phyloP scores from a whole-genome alignment of 306 rosid species.

The Arachis stenosperma region DNA sequence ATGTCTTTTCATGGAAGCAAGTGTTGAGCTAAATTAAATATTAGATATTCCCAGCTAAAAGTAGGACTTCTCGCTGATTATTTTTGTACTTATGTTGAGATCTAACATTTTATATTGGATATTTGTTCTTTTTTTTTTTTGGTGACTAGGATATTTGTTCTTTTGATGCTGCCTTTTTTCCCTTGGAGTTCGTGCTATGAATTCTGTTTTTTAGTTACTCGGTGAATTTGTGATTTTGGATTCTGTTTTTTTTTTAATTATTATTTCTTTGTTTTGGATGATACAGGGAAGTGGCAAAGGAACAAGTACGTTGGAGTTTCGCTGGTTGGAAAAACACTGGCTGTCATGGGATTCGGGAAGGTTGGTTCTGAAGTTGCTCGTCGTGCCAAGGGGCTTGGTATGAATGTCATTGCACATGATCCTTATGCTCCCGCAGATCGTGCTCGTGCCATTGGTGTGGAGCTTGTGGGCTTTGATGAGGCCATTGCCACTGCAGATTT shows the following conservation, averaged over 20 bases:
- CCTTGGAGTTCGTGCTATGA: neutral
- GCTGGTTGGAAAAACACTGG: slow-evolving; percentile 94
- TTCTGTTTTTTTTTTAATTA: neutral
- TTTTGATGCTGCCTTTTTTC: neutral
- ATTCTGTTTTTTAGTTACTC: neutral
- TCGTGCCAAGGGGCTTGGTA: slow-evolving; percentile 97
- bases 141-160: neutral
- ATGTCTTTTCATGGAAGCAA: neutral
- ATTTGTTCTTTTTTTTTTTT: neutral
- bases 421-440: slow-evolving; percentile 98
- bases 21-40: neutral
- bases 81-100: slow-evolving; percentile 19
- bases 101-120: slow-evolving; percentile 12
- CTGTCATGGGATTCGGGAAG: slow-evolving; percentile 97
- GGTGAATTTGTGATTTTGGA: neutral
- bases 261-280: neutral
- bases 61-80: neutral
- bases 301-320: slow-evolving; percentile 96
- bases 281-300: slow-evolving; percentile 89
- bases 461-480: slow-evolving; percentile 91
- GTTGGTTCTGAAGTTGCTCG: slow-evolving; percentile 99
- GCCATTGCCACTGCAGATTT: slow-evolving; percentile 88
- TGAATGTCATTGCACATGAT: slow-evolving; percentile 95
- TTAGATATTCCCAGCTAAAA: slow-evolving; percentile 1
- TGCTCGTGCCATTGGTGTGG: slow-evolving; percentile 96